Evolutionary conservation across 805 yeast genomes (phyloP).

Genomic region (Pichia sporocuriosa): DNA sequence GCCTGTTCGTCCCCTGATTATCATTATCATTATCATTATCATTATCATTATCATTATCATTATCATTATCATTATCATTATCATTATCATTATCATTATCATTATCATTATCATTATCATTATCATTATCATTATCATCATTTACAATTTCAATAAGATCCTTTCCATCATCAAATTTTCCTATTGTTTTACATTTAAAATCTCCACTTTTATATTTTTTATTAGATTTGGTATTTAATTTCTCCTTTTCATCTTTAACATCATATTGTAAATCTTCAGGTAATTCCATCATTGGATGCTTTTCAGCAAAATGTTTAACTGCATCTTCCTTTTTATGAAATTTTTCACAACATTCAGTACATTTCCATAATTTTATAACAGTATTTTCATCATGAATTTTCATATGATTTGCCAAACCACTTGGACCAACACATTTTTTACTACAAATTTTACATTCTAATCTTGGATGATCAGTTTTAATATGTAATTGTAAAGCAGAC

Average conservation of each 20-base stretch:
- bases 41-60: neutral
- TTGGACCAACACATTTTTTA: slow-evolving; percentile 64
- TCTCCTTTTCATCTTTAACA: neutral
- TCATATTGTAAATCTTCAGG: slow-evolving; percentile 15
- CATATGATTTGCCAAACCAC: slow-evolving; percentile 70
- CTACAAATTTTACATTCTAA: slow-evolving; percentile 58
- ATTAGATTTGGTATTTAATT: neutral
- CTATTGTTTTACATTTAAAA: too few species aligned
- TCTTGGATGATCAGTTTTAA: slow-evolving; percentile 67
- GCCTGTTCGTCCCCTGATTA: neutral
- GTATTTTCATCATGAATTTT: slow-evolving; percentile 51
- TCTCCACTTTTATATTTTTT: too few species aligned
- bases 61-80: neutral
- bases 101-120: too few species aligned
- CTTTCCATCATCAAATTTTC: too few species aligned
- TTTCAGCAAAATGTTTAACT: slow-evolving; percentile 46
- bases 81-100: too few species aligned
- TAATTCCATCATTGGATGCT: slow-evolving; percentile 27
- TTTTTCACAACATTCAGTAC: slow-evolving; percentile 43
- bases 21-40: neutral
- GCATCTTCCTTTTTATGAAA: slow-evolving; percentile 54
- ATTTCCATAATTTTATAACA: slow-evolving; percentile 58
- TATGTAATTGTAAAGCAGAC: slow-evolving; percentile 67
- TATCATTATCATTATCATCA: too few species aligned
- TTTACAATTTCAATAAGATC: too few species aligned